These are phyloP conservation scores for Puccinia horiana DNA, from an alignment of 1,284 basidiomycete species.

Conservation along the genomic window DNA sequence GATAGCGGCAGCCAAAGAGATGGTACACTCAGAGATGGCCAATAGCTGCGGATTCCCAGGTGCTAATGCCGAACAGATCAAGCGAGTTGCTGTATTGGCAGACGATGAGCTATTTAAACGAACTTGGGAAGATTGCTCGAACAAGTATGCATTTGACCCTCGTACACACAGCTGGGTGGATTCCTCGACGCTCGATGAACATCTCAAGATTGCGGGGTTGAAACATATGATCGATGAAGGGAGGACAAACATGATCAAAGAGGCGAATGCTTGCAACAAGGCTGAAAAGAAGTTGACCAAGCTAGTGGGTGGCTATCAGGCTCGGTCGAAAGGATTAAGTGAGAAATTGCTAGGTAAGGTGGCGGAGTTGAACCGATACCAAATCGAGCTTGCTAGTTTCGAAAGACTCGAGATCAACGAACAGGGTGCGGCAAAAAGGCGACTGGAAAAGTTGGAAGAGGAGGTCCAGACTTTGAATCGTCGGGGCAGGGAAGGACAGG, in stretches of 20 bases:
- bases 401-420: conserved; percentile 71
- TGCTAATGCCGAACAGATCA: conserved; percentile 75
- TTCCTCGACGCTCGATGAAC: conserved; percentile 64
- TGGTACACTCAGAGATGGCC: conserved; percentile 80
- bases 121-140: conserved; percentile 70
- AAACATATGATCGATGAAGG: conserved; percentile 66
- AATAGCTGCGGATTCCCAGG: conserved; percentile 77
- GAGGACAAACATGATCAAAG: conserved; percentile 75
- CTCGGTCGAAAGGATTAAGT: conserved; percentile 70
- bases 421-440: conserved; percentile 70
- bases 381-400: conserved; percentile 77
- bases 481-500: conserved; percentile 26
- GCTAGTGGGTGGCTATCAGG: conserved; percentile 85
- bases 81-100: conserved; percentile 68
- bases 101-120: conserved; percentile 65
- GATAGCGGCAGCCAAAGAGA: conserved; percentile 71
- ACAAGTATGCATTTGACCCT: conserved; percentile 68
- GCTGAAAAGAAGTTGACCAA: conserved; percentile 87
- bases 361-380: conserved; percentile 61
- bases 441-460: conserved; percentile 73
- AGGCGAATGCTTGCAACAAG: conserved; percentile 79
- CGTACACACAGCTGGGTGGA: conserved; percentile 70
- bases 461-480: conserved; percentile 68
- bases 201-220: conserved; percentile 70
- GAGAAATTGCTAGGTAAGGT: conserved; percentile 71